phyloP scores from a whole-genome alignment of 768 basidiomycete genomes.

The Lepiota venenata region DNA sequence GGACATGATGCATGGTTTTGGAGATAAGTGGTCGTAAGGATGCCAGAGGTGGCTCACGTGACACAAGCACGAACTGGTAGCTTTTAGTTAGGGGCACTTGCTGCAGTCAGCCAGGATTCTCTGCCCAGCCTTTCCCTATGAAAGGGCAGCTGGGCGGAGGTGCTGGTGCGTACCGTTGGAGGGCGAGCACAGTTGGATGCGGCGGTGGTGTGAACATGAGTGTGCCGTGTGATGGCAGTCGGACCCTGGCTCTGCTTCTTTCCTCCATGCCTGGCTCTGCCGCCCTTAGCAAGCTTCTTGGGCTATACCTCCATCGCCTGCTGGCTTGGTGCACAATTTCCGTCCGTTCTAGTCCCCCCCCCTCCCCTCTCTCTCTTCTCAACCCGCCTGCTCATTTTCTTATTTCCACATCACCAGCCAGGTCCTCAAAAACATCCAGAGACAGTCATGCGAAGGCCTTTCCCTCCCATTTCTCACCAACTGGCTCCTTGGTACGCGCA shows the following conservation, averaged over 20 bases:
- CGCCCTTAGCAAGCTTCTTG: conserved; percentile 52
- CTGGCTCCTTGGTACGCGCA: conserved; percentile 82
- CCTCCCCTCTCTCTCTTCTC: conserved; percentile 2
- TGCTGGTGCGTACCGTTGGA: too few relatives aligned
- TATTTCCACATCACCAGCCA: conserved; percentile 48
- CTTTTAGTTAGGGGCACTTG: too few relatives aligned
- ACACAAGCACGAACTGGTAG: too few relatives aligned
- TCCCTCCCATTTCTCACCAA: conserved; percentile 91
- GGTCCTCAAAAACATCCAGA: conserved; percentile 71
- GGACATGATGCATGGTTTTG: conserved; percentile 26
- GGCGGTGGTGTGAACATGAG: too few relatives aligned
- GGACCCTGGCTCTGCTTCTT: conserved; percentile 18
- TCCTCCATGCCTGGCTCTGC: conserved; percentile 16
- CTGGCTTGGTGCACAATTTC: conserved; percentile 88
- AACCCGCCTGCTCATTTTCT: conserved; percentile 2
- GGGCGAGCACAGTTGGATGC: too few relatives aligned
- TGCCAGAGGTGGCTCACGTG: too few relatives aligned
- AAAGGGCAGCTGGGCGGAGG: too few relatives aligned
- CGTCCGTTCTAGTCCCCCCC: conserved; percentile 48
- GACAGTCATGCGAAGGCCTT: conserved; percentile 84
- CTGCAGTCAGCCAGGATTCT: too few relatives aligned
- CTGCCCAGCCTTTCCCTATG: too few relatives aligned
- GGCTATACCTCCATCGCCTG: conserved; percentile 71
- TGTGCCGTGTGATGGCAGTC: too few relatives aligned
- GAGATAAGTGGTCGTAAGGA: too few relatives aligned